Evolutionary conservation across 129 eudicot genomes (phyloP).

Genomic region (Centaurea solstitialis): DNA sequence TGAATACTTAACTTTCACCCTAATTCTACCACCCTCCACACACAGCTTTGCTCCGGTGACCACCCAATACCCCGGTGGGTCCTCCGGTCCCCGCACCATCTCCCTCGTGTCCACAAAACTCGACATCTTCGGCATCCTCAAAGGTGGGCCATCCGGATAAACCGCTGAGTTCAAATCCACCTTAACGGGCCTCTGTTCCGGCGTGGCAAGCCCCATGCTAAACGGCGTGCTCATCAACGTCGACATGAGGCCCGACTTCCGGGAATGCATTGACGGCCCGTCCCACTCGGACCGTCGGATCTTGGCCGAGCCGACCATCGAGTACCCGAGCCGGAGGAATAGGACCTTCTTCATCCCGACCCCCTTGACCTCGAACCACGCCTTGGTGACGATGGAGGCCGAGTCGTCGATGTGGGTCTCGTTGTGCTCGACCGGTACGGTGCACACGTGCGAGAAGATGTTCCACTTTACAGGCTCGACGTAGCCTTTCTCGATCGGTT

Average conservation of each 20-base stretch:
- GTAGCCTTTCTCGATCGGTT: conserved; percentile 60
- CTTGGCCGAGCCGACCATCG: conserved; percentile 68
- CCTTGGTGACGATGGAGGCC: conserved; percentile 86
- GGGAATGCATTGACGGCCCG: conserved; percentile 58
- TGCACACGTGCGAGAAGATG: conserved; percentile 92
- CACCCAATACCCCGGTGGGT: conserved; percentile 95
- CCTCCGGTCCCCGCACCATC: conserved; percentile 94
- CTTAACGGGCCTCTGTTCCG: conserved; percentile 49
- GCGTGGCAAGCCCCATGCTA: conserved; percentile 55
- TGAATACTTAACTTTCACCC: conserved; percentile 83
- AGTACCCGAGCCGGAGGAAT: conserved; percentile 79
- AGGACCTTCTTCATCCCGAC: conserved; percentile 83
- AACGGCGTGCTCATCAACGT: conserved; percentile 77
- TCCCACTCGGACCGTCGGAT: conserved; percentile 93
- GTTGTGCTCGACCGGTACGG: conserved; percentile 74
- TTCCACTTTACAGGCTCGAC: conserved; percentile 86
- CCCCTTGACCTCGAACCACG: conserved; percentile 92
- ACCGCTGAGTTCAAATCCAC: conserved; percentile 83
- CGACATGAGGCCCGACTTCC: conserved; percentile 81
- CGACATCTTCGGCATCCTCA: conserved; percentile 63
- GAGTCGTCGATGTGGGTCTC: conserved; percentile 72
- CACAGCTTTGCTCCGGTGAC: conserved; percentile 90
- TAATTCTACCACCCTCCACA: conserved; percentile 69
- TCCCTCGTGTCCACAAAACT: conserved; percentile 81
- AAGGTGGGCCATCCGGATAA: conserved; percentile 91